phyloP scores from a whole-genome alignment of 129 eudicot genomes.

The Silybum marianum region DNA sequence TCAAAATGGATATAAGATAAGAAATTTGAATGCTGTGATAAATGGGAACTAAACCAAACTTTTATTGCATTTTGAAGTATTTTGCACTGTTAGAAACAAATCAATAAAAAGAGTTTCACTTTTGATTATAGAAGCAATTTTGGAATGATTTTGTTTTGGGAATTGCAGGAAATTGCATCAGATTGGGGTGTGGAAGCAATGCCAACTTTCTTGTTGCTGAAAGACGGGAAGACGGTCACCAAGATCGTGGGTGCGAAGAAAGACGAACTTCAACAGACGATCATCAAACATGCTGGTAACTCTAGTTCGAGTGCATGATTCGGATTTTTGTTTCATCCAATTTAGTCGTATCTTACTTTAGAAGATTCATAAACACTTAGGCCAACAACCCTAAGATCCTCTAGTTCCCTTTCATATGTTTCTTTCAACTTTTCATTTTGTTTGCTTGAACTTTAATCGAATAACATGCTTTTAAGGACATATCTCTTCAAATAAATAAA shows the following conservation, averaged over 20 bases:
- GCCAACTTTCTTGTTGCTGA: constrained; percentile 73
- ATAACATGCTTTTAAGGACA: not conserved
- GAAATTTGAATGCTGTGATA: not conserved
- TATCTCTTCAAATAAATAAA: not conserved
- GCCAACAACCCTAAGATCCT: not conserved
- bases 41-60: too few species aligned
- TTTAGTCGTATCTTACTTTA: not conserved
- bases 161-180: constrained; percentile 49
- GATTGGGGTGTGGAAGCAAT: constrained; percentile 87
- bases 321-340: not conserved
- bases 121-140: not conserved
- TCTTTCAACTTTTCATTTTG: not conserved
- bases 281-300: constrained; percentile 55
- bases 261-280: constrained; percentile 67
- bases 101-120: not conserved
- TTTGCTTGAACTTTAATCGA: not conserved
- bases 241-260: constrained; percentile 72
- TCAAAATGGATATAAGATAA: not conserved
- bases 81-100: not conserved
- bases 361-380: constrained; percentile 11
- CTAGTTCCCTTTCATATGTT: not conserved
- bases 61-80: not conserved
- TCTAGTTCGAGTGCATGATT: constrained; percentile 26
- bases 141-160: not conserved
- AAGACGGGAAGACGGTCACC: constrained; percentile 52